phyloP scores from a whole-genome alignment of 345 rosid genomes.

The Populus simonii region DNA sequence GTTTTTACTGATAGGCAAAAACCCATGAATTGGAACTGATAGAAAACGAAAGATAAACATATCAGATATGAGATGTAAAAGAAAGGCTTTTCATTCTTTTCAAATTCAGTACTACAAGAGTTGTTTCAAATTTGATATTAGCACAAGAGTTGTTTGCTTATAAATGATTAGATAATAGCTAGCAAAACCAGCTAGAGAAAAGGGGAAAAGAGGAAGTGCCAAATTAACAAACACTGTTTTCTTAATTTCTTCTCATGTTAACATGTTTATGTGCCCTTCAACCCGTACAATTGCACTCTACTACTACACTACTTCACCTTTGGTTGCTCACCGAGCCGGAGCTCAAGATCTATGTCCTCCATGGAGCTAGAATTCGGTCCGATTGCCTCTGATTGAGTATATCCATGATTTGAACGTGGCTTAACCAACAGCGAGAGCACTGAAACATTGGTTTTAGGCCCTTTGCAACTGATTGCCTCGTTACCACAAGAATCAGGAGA shows the following conservation, averaged over 20 bases:
- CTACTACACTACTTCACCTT: constrained; percentile 37
- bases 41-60: not conserved
- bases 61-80: not conserved
- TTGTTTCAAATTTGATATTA: not conserved
- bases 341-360: constrained; percentile 84
- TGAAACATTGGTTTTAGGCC: constrained; percentile 30
- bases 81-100: not conserved
- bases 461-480: constrained; percentile 21
- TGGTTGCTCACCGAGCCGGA: constrained; percentile 71
- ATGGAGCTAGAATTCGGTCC: constrained; percentile 31
- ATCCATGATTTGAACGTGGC: constrained; percentile 22
- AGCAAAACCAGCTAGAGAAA: not conserved
- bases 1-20: not conserved
- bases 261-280: not conserved
- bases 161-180: not conserved
- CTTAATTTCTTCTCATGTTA: not conserved
- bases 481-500: constrained; percentile 11
- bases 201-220: not conserved
- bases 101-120: not conserved
- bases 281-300: not conserved
- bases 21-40: not conserved
- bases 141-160: not conserved
- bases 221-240: not conserved
- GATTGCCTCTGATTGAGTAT: constrained; percentile 30
- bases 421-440: constrained; percentile 19